A percentile compares a stretch with the other conserved stretches of the same genome.
Evolutionary conservation across 306 rosid species (phyloP).

Genomic region (Quercus glauca): DNA sequence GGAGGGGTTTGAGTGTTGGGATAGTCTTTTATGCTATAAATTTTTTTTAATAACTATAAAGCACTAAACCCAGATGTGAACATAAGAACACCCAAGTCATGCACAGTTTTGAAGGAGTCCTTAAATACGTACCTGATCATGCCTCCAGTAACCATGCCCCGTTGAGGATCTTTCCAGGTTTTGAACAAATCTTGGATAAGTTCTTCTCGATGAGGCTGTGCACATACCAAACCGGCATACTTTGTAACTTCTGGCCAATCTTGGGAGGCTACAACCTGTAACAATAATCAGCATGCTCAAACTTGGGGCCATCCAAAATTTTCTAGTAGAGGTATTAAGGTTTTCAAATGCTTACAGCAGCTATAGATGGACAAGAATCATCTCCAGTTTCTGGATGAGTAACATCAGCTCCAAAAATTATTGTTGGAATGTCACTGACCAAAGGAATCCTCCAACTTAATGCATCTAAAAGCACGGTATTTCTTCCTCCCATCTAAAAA

Average conservation of each 20-base stretch:
- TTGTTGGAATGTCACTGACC: conserved; percentile 80
- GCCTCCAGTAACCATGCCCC: conserved; percentile 70
- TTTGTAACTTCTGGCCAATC: conserved; percentile 90
- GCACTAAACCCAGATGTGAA: background rate
- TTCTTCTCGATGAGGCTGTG: conserved; percentile 80
- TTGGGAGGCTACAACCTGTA: conserved; percentile 83
- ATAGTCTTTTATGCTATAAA: background rate
- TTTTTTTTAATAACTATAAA: background rate
- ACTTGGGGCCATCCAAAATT: background rate
- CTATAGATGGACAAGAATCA: conserved; percentile 69
- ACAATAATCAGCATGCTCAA: conserved; percentile 24
- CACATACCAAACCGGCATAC: conserved; percentile 75
- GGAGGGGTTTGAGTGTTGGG: background rate
- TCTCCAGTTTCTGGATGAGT: conserved; percentile 73
- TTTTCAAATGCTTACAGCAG: conserved; percentile 52
- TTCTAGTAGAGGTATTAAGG: background rate
- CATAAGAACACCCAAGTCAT: background rate
- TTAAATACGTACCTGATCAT: conserved; percentile 58
- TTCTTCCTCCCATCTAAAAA: conserved; percentile 72
- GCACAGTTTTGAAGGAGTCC: background rate
- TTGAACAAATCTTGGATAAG: conserved; percentile 74
- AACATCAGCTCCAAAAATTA: conserved; percentile 83
- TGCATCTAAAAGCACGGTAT: conserved; percentile 78
- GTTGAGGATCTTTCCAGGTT: conserved; percentile 74
- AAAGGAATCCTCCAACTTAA: conserved; percentile 63